Conservation (phyloP, 768 basidiomycete species). For the Filobasidium wieringae region DNA sequence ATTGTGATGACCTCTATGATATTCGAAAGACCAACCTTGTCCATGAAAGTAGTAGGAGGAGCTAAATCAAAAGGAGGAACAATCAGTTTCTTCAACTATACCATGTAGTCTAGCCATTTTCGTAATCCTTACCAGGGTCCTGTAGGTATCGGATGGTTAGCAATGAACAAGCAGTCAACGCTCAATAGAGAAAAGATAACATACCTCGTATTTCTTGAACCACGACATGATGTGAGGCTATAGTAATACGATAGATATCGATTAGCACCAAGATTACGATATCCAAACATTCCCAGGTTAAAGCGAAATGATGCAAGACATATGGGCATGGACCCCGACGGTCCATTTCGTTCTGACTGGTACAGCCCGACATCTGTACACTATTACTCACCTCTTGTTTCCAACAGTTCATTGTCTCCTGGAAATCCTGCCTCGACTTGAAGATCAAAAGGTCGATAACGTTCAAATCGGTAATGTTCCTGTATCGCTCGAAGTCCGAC, state of each 20-base stretch:
- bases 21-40: slow-evolving; percentile 20
- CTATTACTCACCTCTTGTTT: slow-evolving; percentile 51
- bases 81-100: neutral
- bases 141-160: neutral
- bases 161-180: neutral
- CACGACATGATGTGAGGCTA: slow-evolving; percentile 38
- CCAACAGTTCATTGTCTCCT: slow-evolving; percentile 92
- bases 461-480: slow-evolving; percentile 64
- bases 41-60: slow-evolving; percentile 35
- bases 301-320: too few species aligned
- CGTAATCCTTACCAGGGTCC: slow-evolving; percentile 8
- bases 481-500: slow-evolving; percentile 73
- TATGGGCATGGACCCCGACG: too few species aligned
- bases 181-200: neutral
- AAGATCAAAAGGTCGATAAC: slow-evolving; percentile 75
- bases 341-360: too few species aligned
- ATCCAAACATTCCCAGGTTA: too few species aligned
- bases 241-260: neutral
- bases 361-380: neutral
- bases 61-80: slow-evolving; percentile 7
- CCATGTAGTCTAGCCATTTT: neutral
- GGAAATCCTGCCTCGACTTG: slow-evolving; percentile 76
- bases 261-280: too few species aligned
- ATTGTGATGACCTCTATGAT: neutral
- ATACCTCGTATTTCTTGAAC: slow-evolving; percentile 36